Base-by-base conservation (phyloP, 345 rosid genomes). In the Firmiana major region DNA sequence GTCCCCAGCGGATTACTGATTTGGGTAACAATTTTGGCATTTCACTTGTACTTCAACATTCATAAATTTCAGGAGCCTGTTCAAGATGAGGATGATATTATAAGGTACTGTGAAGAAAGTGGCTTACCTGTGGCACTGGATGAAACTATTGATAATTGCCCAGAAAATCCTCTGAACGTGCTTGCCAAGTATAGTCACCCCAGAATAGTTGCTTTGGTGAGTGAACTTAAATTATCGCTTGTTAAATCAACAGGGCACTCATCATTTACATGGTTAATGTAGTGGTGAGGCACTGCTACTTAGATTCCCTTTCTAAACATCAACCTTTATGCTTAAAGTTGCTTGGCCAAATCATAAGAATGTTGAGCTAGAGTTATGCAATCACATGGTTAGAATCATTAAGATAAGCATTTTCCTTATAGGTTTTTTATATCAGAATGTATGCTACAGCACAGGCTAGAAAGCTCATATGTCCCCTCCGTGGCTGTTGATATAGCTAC, bases 111-210 rank as follows among this genome's bases (percentile, higher is more conserved):
- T 75, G 94, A 93, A 87, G 97, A 93, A 84, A 90, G 88, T 76
- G 96, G 96, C 81, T 83, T 95, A 81, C 94, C 96, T 31, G 97
- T 93, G 63, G 99, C 98, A 34, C 83, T 95, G 75, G 99, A 95
- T 86, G 99, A 95, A 88, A 93, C 97, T 66, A 83, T 95, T 64
- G 87, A 89, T 80, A 83, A 81, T 68, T 70, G 90, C 74, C 85
- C 43, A 34, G 88, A 77, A 74, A 85, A 86, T 81, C 90, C 91
- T 77, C 87, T 89, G 31, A 78, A 80, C 60, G 68, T 81, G 85
- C 98, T 95, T 75, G 75, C 66, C 40, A 85, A 86, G 81, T 90
- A 89, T 90, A 63, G 80, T 64, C 97, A 93, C 82, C 90, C 90
- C 38, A 88, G 97, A 83, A 81, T 95, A 79, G 96, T 91, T 81